Conservation (phyloP, 2,329 filamentous ascomycete species). For the Lasiodiplodia sp. region DNA sequence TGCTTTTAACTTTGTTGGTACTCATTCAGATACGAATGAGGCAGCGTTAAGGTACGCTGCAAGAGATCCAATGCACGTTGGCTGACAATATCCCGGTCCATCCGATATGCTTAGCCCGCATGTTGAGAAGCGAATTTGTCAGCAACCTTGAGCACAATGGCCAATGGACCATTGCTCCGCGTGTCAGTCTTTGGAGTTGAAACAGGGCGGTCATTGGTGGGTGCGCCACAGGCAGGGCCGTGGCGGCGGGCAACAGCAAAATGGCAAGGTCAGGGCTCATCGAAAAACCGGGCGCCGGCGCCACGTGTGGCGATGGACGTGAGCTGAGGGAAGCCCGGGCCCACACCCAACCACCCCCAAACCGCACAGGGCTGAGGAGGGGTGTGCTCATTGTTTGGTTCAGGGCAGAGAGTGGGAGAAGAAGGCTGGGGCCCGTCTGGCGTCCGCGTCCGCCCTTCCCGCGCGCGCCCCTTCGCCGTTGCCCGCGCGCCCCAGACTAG, state of each 20-base stretch:
- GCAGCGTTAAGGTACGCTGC: no score
- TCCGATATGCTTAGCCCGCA: neutral
- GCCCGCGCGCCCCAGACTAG: neutral
- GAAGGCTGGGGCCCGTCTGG: neutral
- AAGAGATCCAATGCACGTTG: neutral
- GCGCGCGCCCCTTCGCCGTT: neutral
- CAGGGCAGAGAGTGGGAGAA: neutral
- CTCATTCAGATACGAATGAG: neutral
- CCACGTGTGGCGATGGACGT: conserved; percentile 4
- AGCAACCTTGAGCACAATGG: neutral
- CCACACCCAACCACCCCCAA: neutral
- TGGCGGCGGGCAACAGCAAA: conserved; percentile 6
- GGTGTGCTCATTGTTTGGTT: neutral
- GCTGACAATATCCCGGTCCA: neutral
- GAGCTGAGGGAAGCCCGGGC: conserved; percentile 12
- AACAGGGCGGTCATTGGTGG: neutral
- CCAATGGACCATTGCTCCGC: neutral
- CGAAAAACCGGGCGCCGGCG: neutral
- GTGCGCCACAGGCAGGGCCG: neutral
- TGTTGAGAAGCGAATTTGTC: neutral
- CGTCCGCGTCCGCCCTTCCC: neutral
- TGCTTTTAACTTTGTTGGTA: neutral
- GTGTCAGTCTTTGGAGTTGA: neutral
- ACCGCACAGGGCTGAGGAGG: neutral
- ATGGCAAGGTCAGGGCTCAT: neutral